Evolutionary conservation across 2,329 filamentous ascomycete species (phyloP), one percentile per base, ranked within the genome.

Genomic region (Xylariaceae sp.): DNA sequence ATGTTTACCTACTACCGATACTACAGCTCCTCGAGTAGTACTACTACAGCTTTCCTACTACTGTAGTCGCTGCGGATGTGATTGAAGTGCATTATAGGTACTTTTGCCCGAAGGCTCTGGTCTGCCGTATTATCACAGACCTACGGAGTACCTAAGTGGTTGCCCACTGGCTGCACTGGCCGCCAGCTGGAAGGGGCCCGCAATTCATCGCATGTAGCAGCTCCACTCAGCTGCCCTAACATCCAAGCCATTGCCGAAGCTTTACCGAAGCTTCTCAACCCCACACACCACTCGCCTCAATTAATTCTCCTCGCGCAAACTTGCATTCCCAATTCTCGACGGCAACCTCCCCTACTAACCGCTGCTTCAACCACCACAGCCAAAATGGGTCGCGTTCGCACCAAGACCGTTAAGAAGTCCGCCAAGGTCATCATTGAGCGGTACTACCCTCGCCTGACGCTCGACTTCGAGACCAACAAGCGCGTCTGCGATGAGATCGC

Each of bases 391-490:
- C 74, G 75, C 66, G 76, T 80, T 64, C 74, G 76, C 52, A 80
- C 76, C 51, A 80, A 80, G 72, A 80, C 76, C 45, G 74, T 77
- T 55, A 78, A 78, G 73, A 77, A 77, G 72, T 77, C 72, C 77
- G 89, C 92, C 75, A 98, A 98, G 85, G 88, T 95, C 79, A 90
- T 96, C 75, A 96, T 98, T 72, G 90, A 96, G 84, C 80, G 85
- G 53, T 93, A 92, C 77, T 93, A 93, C 75, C 13, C 8, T 5
- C 6, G 13, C 12, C 78, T 98, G 67, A 95, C 89, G 50, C 86
- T 96, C 63, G 92, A 98, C 77, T 98, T 98, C 75, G 92, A 98
- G 83, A 94, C 86, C 80, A 95, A 95, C 84, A 95, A 95, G 85
- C 79, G 88, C 60, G 93, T 96, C 61, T 96, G 92, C 76, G 92